Evolutionary conservation across 805 yeast genomes (phyloP), one percentile per base, ranked within the genome.

Genomic region (Saccharomycopsis sp.): DNA sequence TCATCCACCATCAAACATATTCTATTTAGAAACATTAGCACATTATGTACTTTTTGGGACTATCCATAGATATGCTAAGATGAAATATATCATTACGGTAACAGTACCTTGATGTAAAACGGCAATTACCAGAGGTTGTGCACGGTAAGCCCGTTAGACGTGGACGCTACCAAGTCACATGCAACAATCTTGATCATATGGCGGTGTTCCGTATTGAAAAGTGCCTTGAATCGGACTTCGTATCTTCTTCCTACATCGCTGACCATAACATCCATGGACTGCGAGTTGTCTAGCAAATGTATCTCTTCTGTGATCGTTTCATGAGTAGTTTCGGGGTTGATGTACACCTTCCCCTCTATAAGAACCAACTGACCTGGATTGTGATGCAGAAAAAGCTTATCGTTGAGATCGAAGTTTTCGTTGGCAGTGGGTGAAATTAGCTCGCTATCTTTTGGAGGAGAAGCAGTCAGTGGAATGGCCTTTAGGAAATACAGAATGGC

Each of bases 161-260:
- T 23, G 18, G 37, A 29, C 8, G 37, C 9, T 2, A 55, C 16
- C 48, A 55, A 50, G 7, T 40, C 34, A 16, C 57, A 55, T 7
- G 23, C 15, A n/a, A 9, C n/a, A 12, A 55, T 37, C 16, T 51
- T 55, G n/a, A 55, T 37, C n/a, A 29, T 41, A 50, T 55, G 57
- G 4, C 57, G 54, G 40, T 55, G 57, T 18, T 55, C 52, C 29
- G 23, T 20, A 16, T 55, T 40, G 34, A 55, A 55, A 15, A 50
- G 5, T 23, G 37, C 57, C 24, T 24, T 34, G 34, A 55, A 55
- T 40, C 48, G 18, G 21, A 44, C 7, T 12, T 44, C 21, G 21
- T 44, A 44, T n/a, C 12, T 44, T 44, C 21, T 44, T 5, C 21
- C 48, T 16, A 44, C 21, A 12, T 29, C 37, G 5, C 37, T 12